phyloP scores from a whole-genome alignment of 2,329 filamentous ascomycete species.

The Apiospora kogelbergensis region DNA sequence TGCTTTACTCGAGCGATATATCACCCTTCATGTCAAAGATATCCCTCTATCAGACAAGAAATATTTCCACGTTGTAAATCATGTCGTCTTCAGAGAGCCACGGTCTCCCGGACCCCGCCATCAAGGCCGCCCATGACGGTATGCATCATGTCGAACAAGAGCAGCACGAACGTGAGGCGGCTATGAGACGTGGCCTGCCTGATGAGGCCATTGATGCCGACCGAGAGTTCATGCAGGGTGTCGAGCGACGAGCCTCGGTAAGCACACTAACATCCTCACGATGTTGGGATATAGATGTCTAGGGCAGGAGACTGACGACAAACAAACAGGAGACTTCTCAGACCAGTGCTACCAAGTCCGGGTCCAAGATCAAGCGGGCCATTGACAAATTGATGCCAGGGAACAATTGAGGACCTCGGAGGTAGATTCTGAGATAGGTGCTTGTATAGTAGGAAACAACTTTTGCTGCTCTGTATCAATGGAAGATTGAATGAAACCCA shows the following conservation, averaged over 20 bases:
- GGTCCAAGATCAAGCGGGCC: constrained; percentile 7
- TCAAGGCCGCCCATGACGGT: constrained; percentile 8
- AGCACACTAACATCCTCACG: background rate
- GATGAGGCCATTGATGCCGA: constrained; percentile 4
- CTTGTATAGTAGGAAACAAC: background rate
- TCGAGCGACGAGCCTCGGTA: constrained; percentile 7
- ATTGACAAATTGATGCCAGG: constrained; percentile 7
- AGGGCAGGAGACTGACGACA: background rate
- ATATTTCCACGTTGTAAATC: background rate
- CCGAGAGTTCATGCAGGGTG: constrained; percentile 8
- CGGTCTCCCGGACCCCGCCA: constrained; percentile 7
- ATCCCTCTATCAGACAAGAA: background rate
- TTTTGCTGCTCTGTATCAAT: background rate
- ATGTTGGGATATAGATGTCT: background rate
- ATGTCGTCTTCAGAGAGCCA: constrained; percentile 1
- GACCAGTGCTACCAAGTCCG: constrained; percentile 8
- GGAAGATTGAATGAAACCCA: background rate
- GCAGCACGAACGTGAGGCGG: constrained; percentile 6
- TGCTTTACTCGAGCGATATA: background rate
- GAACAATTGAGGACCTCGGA: background rate
- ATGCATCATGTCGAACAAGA: constrained; percentile 8
- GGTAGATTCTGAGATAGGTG: background rate
- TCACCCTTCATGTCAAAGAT: background rate
- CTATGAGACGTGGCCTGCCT: background rate
- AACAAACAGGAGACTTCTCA: background rate